These are phyloP conservation scores for Neopestalotiopsis sp. DNA, from an alignment of 2,329 filamentous ascomycete genomes.

Conservation along the genomic window DNA sequence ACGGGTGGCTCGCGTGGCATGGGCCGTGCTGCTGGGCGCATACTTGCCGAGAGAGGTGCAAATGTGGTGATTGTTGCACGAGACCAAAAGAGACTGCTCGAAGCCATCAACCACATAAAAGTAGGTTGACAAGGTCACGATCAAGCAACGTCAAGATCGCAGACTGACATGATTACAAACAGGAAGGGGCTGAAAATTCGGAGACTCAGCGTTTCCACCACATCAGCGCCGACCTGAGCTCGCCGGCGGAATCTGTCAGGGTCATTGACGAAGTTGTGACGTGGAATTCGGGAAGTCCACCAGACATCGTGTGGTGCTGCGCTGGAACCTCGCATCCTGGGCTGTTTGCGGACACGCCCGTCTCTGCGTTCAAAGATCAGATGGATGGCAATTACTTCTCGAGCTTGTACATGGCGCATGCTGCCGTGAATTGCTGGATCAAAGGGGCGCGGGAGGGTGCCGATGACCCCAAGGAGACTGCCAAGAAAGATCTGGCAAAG, in stretches of 20 bases:
- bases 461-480: constrained; percentile 1
- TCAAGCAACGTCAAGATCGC: not conserved
- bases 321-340: constrained; percentile 65
- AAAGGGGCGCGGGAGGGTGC: constrained; percentile 14
- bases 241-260: constrained; percentile 59
- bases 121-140: constrained; percentile 38
- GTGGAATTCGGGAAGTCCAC: constrained; percentile 64
- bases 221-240: constrained; percentile 70
- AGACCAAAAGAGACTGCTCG: constrained; percentile 62
- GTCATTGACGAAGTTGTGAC: constrained; percentile 62
- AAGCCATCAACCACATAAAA: constrained; percentile 59
- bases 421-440: constrained; percentile 36
- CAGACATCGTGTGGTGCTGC: constrained; percentile 72
- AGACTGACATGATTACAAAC: constrained; percentile 31
- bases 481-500: too few relatives aligned
- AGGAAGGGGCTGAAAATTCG: constrained; percentile 56
- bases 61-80: constrained; percentile 73
- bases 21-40: constrained; percentile 65
- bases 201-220: constrained; percentile 65
- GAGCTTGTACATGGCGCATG: constrained; percentile 44
- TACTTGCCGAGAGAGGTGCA: constrained; percentile 70
- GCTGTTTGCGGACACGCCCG: constrained; percentile 43
- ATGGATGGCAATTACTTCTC: constrained; percentile 49
- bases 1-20: constrained; percentile 76
- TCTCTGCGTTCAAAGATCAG: constrained; percentile 38